Evolutionary conservation across 2,329 filamentous ascomycete species (phyloP), one percentile per base, ranked within the genome.

Genomic region (Colletotrichum paranaense): DNA sequence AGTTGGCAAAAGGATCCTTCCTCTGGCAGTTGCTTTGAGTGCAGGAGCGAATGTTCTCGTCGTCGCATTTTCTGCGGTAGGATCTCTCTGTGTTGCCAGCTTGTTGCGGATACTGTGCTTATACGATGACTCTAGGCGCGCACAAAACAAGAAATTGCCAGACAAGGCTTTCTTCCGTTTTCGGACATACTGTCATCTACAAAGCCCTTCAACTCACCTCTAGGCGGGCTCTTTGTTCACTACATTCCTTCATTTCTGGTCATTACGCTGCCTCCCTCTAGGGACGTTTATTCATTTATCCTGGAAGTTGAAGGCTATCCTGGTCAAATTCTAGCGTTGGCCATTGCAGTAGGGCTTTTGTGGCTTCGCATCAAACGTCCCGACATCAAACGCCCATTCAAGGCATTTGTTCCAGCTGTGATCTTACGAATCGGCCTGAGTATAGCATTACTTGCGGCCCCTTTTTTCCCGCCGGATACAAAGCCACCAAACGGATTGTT

Each of bases 1-100:
- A 0, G 77, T 92, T 11, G 92, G 92, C 0, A 86, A 86, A 42
- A 85, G 84, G 1, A 81, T 93, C 1, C 82, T 94, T 2, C 90
- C 92, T 0, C 80, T 93, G 9, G 88, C 90, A 0, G 91, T 94
- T 42, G 92, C 92, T 0, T 81, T 93, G 28, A 93, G 91, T 1
- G 92, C 91, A 0, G 88, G 87, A 2, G 93, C 92, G 0, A 94
- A 94, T 78, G 92, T 94, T 16, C 91, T 94, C 88, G 91, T 93
- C 0, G 91, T 93, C 2, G 90, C 91, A 0, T 94, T 94, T 79
- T 87, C 91, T 1, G 80, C 92, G 80, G 92, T 92, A 77, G 87
- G 16, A 55, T 38, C 14, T 14, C 22, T 7, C 16, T 24, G 7
- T 22, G 24, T 16, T n/a, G 9, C 1, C 4, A 16, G 9, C 2